A percentile compares a stretch with the other conserved stretches of the same genome.
phyloP scores from a whole-genome alignment of 805 yeast genomes.

The Ogataea saltuana region DNA sequence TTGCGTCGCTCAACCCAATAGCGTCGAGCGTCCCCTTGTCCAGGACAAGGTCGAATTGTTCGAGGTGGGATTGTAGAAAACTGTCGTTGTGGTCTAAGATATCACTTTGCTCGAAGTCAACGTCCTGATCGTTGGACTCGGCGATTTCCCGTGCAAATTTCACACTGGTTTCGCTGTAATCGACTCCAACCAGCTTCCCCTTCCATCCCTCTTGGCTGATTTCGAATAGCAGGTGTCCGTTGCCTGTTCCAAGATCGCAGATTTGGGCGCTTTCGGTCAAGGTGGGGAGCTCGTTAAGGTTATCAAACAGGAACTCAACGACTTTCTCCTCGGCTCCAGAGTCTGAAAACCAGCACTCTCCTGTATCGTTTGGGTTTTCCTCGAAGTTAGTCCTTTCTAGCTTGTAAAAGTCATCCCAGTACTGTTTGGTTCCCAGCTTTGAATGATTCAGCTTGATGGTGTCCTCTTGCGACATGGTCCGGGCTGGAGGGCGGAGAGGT shows the following conservation, averaged over 20 bases:
- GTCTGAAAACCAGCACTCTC: slow-evolving; percentile 96
- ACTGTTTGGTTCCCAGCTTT: slow-evolving; percentile 81
- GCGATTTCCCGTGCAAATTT: slow-evolving; percentile 69
- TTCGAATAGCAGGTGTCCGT: slow-evolving; percentile 83
- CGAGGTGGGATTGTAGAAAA: slow-evolving; percentile 33
- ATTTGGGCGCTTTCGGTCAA: slow-evolving; percentile 41
- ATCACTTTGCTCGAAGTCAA: slow-evolving; percentile 67
- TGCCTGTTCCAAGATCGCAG: slow-evolving; percentile 92
- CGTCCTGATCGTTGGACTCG: slow-evolving; percentile 35
- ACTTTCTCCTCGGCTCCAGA: slow-evolving; percentile 88
- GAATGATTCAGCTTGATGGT: slow-evolving; percentile 61
- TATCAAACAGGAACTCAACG: slow-evolving; percentile 65
- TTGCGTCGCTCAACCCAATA: slow-evolving; percentile 75
- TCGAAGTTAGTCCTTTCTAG: slow-evolving; percentile 70
- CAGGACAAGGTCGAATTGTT: slow-evolving; percentile 67
- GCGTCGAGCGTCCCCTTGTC: slow-evolving; percentile 99
- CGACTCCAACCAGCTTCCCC: slow-evolving; percentile 70
- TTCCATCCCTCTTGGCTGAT: slow-evolving; percentile 63
- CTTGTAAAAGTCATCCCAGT: slow-evolving; percentile 89
- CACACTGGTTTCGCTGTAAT: slow-evolving; percentile 82
- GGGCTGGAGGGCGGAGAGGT: not conserved
- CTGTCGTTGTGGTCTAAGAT: slow-evolving; percentile 47
- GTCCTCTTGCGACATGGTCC: slow-evolving; percentile 18
- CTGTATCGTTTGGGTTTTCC: slow-evolving; percentile 79
- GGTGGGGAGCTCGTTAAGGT: slow-evolving; percentile 38